Conservation (phyloP, 768 basidiomycete species). For the Rhodotorula paludigena region DNA sequence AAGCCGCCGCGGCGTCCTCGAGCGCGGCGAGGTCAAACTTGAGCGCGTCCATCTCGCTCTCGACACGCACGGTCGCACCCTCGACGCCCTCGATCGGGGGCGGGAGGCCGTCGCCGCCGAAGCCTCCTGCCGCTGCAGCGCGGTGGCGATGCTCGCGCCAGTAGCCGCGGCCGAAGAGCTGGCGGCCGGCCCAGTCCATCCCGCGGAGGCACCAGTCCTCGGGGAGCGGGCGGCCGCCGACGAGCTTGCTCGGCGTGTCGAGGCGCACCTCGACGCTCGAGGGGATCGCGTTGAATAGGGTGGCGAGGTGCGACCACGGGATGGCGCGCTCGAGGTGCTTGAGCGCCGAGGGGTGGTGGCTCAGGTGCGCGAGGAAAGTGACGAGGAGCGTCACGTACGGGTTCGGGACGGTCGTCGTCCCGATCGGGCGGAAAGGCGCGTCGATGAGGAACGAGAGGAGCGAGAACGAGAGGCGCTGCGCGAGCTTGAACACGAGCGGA, state of each 20-base stretch:
- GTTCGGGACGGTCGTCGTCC: slow-evolving; percentile 55
- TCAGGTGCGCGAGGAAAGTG: slow-evolving; percentile 77
- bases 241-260: slow-evolving; percentile 55
- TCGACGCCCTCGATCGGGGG: slow-evolving; percentile 56
- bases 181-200: slow-evolving; percentile 90
- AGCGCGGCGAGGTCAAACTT: slow-evolving; percentile 40
- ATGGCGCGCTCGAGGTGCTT: slow-evolving; percentile 66
- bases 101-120: background rate
- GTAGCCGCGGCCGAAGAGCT: slow-evolving; percentile 86
- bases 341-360: slow-evolving; percentile 62
- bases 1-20: slow-evolving; percentile 47
- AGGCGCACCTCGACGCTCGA: slow-evolving; percentile 38
- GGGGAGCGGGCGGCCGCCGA: slow-evolving; percentile 60
- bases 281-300: slow-evolving; percentile 59
- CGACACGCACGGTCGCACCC: slow-evolving; percentile 44
- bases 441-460: slow-evolving; percentile 70
- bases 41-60: slow-evolving; percentile 71
- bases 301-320: slow-evolving; percentile 74
- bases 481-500: slow-evolving; percentile 65
- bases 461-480: slow-evolving; percentile 70
- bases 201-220: slow-evolving; percentile 96
- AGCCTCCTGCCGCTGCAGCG: background rate
- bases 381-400: slow-evolving; percentile 81
- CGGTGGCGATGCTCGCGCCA: slow-evolving; percentile 58
- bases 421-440: slow-evolving; percentile 54